Evolutionary conservation across 768 basidiomycete species (phyloP).

Genomic region (Rhodotorula graminis): DNA sequence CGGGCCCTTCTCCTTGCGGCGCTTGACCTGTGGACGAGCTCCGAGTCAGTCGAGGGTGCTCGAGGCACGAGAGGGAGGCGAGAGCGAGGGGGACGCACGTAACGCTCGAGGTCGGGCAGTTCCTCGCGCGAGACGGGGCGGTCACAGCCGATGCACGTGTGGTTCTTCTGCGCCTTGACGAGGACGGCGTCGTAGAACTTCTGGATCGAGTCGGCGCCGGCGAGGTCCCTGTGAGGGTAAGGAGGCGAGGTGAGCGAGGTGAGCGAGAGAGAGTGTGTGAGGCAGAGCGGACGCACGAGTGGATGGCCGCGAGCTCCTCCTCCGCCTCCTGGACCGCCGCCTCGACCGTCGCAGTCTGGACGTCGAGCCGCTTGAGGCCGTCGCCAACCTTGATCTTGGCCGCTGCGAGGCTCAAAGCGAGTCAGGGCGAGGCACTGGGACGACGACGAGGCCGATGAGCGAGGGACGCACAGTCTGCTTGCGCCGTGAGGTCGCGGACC

Average conservation of each 20-base stretch:
- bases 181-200: conserved; percentile 56
- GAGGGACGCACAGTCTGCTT: conserved; percentile 60
- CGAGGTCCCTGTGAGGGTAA: conserved; percentile 30
- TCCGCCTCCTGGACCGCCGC: conserved; percentile 45
- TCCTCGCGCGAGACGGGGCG: conserved; percentile 60
- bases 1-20: conserved; percentile 58
- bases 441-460: not conserved
- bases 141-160: conserved; percentile 71
- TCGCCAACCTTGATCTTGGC: conserved; percentile 50
- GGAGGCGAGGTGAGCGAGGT: not conserved
- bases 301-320: conserved; percentile 39
- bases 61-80: not conserved
- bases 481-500: conserved; percentile 59
- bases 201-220: conserved; percentile 28
- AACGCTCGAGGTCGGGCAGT: conserved; percentile 62
- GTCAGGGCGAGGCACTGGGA: not conserved
- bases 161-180: conserved; percentile 58
- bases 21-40: conserved; percentile 54
- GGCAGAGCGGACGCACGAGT: conserved; percentile 31
- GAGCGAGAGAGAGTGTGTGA: not conserved
- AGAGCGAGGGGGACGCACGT: conserved; percentile 52
- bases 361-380: conserved; percentile 40
- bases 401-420: conserved; percentile 48
- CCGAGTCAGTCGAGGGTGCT: not conserved
- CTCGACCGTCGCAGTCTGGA: conserved; percentile 41